A percentile compares a stretch with the other conserved stretches of the same genome.
These are phyloP conservation scores for Pontederia paniculata DNA, from an alignment of 176 grass and related monocot genomes.

Conservation along the genomic window DNA sequence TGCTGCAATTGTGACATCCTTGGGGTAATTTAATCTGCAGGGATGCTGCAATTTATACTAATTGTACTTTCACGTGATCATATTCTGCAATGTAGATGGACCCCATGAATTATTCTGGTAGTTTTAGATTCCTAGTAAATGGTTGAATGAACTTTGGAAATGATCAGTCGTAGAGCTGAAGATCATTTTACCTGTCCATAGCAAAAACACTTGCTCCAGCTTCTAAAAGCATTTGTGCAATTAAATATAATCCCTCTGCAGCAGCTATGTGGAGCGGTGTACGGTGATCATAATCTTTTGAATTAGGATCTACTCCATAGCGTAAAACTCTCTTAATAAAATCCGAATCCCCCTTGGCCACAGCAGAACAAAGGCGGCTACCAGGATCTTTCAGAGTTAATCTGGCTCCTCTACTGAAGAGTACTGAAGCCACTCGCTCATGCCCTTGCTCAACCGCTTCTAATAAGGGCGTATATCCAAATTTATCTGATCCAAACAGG, in stretches of 20 bases:
- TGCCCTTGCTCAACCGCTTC: constrained; percentile 69
- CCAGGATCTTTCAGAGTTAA: constrained; percentile 56
- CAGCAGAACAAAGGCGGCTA: constrained; percentile 57
- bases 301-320: constrained; percentile 66
- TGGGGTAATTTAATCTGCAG: too few species aligned
- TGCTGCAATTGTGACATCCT: too few species aligned
- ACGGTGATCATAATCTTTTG: constrained; percentile 78
- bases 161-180: background rate
- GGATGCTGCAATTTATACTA: too few species aligned
- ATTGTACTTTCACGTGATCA: too few species aligned
- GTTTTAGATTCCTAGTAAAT: too few species aligned
- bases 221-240: constrained; percentile 66
- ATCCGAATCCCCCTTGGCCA: constrained; percentile 56
- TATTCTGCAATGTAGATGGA: too few species aligned
- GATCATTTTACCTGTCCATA: constrained; percentile 40
- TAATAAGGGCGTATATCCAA: constrained; percentile 82
- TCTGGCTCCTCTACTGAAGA: constrained; percentile 43
- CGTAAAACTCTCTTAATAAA: constrained; percentile 53
- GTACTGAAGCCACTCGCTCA: constrained; percentile 53
- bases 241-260: constrained; percentile 72
- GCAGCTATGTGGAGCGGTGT: constrained; percentile 83
- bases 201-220: constrained; percentile 83
- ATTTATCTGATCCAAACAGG: constrained; percentile 44
- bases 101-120: too few species aligned
- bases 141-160: background rate